phyloP scores from a whole-genome alignment of 1,139 yeast genomes.

The Taphrina flavorubra region DNA sequence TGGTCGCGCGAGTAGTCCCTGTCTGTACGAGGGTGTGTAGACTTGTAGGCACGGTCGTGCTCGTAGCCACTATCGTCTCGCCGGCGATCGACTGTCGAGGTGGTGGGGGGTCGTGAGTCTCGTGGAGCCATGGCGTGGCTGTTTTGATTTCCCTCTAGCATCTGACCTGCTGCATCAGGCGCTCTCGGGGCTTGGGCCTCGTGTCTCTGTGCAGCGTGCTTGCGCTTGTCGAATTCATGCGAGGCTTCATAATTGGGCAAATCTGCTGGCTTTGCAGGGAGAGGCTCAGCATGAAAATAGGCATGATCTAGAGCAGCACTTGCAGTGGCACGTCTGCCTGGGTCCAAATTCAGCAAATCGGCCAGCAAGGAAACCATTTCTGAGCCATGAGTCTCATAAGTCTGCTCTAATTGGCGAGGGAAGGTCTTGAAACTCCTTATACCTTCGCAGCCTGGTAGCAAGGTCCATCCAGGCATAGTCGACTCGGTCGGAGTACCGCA shows the following conservation, averaged over 20 bases:
- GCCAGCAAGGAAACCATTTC: conserved; percentile 58
- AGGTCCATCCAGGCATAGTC: conserved; percentile 68
- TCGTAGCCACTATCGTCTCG: conserved; percentile 5
- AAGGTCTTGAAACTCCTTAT: conserved; percentile 54
- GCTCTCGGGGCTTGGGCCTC: conserved; percentile 21
- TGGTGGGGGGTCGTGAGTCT: conserved; percentile 18
- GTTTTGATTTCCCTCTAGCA: conserved; percentile 24
- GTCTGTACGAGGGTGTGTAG: background rate
- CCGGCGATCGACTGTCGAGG: conserved; percentile 2
- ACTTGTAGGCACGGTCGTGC: background rate
- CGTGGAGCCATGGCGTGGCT: conserved; percentile 17
- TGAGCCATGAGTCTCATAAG: conserved; percentile 56
- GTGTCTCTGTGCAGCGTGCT: conserved; percentile 46
- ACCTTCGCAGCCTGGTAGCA: conserved; percentile 65
- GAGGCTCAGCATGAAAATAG: conserved; percentile 70
- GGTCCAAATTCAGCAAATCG: conserved; percentile 68
- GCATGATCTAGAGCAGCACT: conserved; percentile 72
- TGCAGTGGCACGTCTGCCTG: conserved; percentile 75
- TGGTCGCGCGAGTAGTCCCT: conserved; percentile 14
- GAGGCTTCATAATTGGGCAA: conserved; percentile 79
- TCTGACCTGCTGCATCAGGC: conserved; percentile 37
- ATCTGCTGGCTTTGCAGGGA: conserved; percentile 62
- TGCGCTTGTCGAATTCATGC: conserved; percentile 82
- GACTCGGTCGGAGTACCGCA: conserved; percentile 77
- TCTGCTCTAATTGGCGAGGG: conserved; percentile 62